These are phyloP conservation scores for Cladosporium sphaerospermum DNA, from an alignment of 2,329 filamentous ascomycete genomes.

Conservation along the genomic window DNA sequence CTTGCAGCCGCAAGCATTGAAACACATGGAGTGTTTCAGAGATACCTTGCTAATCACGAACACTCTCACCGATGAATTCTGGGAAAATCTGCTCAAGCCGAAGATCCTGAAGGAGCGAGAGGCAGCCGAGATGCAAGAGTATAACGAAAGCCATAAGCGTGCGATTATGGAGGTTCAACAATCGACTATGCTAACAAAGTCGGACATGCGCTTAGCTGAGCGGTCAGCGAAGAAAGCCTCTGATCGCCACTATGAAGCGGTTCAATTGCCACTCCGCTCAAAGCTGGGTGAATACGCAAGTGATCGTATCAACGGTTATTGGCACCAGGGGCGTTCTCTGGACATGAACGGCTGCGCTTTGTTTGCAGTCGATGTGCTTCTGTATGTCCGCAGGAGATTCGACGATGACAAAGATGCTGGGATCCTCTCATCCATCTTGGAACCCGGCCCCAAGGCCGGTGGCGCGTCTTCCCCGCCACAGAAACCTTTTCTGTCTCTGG, in stretches of 20 bases:
- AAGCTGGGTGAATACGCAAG: conserved; percentile 62
- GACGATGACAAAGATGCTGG: conserved; percentile 28
- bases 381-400: conserved; percentile 52
- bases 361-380: conserved; percentile 66
- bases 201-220: too few relatives aligned
- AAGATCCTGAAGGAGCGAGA: conserved; percentile 60
- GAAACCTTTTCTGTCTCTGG: conserved; percentile 53
- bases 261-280: conserved; percentile 61
- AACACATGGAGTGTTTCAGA: conserved; percentile 67
- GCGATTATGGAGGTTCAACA: conserved; percentile 29
- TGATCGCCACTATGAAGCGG: conserved; percentile 65
- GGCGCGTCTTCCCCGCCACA: conserved; percentile 15
- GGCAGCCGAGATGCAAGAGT: conserved; percentile 54
- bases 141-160: conserved; percentile 34
- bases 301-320: conserved; percentile 59
- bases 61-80: conserved; percentile 62
- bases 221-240: conserved; percentile 53
- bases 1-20: conserved; percentile 55
- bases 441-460: conserved; percentile 11
- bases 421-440: conserved; percentile 14
- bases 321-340: conserved; percentile 58
- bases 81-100: conserved; percentile 58
- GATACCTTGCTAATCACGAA: conserved; percentile 64
- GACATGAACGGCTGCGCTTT: conserved; percentile 57
- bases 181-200: conserved; percentile 32